These are phyloP conservation scores for Magnaporthiopsis incrustans DNA, from an alignment of 2,329 filamentous ascomycete genomes.

Conservation along the genomic window DNA sequence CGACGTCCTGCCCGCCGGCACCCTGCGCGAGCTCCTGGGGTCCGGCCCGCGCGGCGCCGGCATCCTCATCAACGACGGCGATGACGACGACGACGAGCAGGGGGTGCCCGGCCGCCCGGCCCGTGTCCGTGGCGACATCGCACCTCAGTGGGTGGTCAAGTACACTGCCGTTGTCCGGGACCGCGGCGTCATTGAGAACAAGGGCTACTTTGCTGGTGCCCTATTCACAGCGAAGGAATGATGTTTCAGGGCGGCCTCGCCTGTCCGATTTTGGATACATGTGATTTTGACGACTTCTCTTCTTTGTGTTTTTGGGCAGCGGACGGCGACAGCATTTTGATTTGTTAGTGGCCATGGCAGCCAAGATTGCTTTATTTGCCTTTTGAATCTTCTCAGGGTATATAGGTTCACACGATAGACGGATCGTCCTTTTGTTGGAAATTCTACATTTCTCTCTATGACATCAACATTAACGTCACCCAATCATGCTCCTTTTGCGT, in stretches of 20 bases:
- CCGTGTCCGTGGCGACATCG: constrained; percentile 64
- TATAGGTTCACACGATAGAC: background rate
- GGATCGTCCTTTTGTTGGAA: background rate
- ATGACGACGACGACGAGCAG: constrained; percentile 14
- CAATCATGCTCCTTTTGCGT: constrained; percentile 94
- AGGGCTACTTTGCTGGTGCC: constrained; percentile 81
- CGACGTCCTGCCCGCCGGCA: constrained; percentile 80
- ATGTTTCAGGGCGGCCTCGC: background rate
- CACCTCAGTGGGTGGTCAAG: constrained; percentile 91
- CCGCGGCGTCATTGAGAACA: constrained; percentile 93
- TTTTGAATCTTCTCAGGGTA: background rate
- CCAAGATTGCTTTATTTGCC: background rate
- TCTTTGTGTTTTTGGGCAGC: background rate
- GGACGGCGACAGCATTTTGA: background rate
- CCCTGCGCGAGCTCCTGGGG: constrained; percentile 74
- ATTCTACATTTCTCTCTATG: background rate
- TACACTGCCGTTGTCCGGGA: constrained; percentile 95
- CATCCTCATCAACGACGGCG: constrained; percentile 51
- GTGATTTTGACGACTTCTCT: background rate
- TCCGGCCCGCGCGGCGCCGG: constrained; percentile 64
- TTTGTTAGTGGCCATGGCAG: background rate
- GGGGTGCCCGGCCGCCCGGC: constrained; percentile 31
- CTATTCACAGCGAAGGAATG: background rate
- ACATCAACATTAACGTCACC: constrained; percentile 36
- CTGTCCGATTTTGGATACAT: constrained; percentile 4